Conservation (phyloP, 2,329 filamentous ascomycete genomes). For the Exophiala sideris region DNA sequence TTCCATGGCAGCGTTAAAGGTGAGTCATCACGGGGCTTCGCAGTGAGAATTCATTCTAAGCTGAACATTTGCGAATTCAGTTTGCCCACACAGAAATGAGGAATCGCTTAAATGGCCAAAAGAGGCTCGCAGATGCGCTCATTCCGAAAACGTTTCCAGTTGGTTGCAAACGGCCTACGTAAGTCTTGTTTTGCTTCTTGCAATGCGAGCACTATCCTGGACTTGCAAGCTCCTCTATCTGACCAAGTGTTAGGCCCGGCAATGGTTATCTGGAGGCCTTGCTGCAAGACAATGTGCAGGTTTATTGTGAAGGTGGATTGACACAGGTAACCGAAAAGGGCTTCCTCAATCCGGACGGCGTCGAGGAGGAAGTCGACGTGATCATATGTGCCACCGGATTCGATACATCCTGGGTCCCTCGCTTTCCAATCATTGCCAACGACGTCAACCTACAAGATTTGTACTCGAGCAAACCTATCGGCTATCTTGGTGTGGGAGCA, state of each 20-base stretch:
- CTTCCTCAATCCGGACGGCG: too few relatives aligned
- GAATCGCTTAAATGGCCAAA: constrained; percentile 12
- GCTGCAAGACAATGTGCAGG: background rate
- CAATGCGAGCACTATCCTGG: too few relatives aligned
- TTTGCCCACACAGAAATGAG: constrained; percentile 19
- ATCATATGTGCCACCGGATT: too few relatives aligned
- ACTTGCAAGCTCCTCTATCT: too few relatives aligned
- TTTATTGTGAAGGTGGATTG: too few relatives aligned
- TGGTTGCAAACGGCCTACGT: constrained; percentile 24
- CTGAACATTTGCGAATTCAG: background rate
- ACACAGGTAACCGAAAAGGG: too few relatives aligned
- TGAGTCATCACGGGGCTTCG: background rate
- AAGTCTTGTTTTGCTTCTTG: constrained; percentile 13
- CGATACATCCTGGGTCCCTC: constrained; percentile 7
- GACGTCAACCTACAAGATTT: constrained; percentile 6
- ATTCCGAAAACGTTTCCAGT: constrained; percentile 25
- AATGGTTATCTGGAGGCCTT: constrained; percentile 1
- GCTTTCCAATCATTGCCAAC: constrained; percentile 3
- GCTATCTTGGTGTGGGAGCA: constrained; percentile 10
- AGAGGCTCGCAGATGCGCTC: constrained; percentile 20
- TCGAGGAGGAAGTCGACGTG: too few relatives aligned
- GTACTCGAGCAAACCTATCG: constrained; percentile 25
- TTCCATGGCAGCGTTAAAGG: background rate
- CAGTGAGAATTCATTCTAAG: background rate
- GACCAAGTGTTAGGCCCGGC: too few relatives aligned